Percentiles rank a stretch among this genome's conserved stretches.
phyloP scores from a whole-genome alignment of 495 filamentous ascomycete species.

The Endocarpon pusillum region DNA sequence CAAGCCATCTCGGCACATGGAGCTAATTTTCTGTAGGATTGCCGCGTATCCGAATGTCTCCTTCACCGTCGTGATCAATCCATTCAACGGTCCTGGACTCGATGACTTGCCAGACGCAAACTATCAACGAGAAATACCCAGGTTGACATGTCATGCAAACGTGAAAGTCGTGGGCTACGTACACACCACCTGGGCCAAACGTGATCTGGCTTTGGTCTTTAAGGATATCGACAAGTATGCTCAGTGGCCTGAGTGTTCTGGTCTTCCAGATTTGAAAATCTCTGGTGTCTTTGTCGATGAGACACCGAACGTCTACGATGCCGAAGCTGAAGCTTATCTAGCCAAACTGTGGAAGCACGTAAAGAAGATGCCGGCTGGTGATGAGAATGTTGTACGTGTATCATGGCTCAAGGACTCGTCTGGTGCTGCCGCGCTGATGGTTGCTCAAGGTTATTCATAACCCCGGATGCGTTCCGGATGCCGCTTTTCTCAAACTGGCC shows the following conservation, averaged over 20 bases:
- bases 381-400: conserved; percentile 1
- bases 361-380: conserved; percentile 12
- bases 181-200: conserved; percentile 29
- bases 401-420: conserved; percentile 7
- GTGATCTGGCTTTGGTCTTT: conserved; percentile 22
- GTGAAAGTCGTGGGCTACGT: conserved; percentile 39
- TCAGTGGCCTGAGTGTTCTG: conserved; percentile 24
- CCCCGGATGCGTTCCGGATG: conserved; percentile 27
- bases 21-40: too few relatives aligned
- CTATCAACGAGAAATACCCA: conserved; percentile 31
- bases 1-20: too few relatives aligned
- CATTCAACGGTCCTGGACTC: conserved; percentile 33
- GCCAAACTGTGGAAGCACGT: conserved; percentile 20
- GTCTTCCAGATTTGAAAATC: conserved; percentile 20
- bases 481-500: conserved; percentile 23
- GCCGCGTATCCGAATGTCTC: conserved; percentile 24
- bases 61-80: conserved; percentile 40
- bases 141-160: conserved; percentile 26
- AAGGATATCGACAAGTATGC: conserved; percentile 31
- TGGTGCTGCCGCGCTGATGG: conserved; percentile 12
- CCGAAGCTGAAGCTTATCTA: conserved; percentile 19
- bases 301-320: conserved; percentile 26
- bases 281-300: conserved; percentile 33
- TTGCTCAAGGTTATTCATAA: conserved; percentile 35
- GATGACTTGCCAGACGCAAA: conserved; percentile 28